Percentiles rank a stretch among this genome's conserved stretches.
phyloP scores from a whole-genome alignment of 2,329 filamentous ascomycete species.

The Talaromyces sp. region DNA sequence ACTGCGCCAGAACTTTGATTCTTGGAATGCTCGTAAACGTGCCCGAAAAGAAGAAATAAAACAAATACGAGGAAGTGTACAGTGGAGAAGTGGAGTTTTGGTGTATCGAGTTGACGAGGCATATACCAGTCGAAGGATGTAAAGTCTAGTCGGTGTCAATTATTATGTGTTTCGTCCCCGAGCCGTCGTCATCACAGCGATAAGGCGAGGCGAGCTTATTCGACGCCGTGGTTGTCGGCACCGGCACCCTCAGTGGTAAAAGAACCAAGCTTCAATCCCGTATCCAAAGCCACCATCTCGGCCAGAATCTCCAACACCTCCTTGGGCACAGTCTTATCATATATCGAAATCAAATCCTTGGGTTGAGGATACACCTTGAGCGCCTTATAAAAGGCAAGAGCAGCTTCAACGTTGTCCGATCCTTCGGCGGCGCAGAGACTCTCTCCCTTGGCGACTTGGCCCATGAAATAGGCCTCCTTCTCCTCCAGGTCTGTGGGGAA shows the following conservation, averaged over 20 bases:
- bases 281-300: slow-evolving; percentile 95
- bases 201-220: slow-evolving; percentile 29
- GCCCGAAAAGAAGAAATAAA: slow-evolving; percentile 9
- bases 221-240: slow-evolving; percentile 38
- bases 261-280: slow-evolving; percentile 63
- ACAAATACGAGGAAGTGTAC: slow-evolving; percentile 21
- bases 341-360: slow-evolving; percentile 88
- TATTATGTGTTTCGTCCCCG: not conserved
- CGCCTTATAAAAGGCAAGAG: slow-evolving; percentile 95
- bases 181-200: not conserved
- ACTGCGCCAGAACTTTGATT: slow-evolving; percentile 9
- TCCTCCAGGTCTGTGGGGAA: slow-evolving; percentile 89
- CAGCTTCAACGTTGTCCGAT: slow-evolving; percentile 67
- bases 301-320: slow-evolving; percentile 94
- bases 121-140: slow-evolving; percentile 1
- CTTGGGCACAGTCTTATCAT: slow-evolving; percentile 98
- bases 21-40: slow-evolving; percentile 13
- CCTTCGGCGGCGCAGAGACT: slow-evolving; percentile 74
- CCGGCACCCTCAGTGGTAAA: slow-evolving; percentile 36
- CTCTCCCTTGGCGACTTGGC: slow-evolving; percentile 88
- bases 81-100: slow-evolving; percentile 18
- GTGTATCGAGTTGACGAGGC: slow-evolving; percentile 10
- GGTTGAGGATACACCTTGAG: slow-evolving; percentile 97
- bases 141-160: slow-evolving; percentile 5
- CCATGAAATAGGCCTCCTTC: slow-evolving; percentile 95